Base-by-base conservation (phyloP, 2,329 filamentous ascomycete genomes). In the Botryotinia calthae region DNA sequence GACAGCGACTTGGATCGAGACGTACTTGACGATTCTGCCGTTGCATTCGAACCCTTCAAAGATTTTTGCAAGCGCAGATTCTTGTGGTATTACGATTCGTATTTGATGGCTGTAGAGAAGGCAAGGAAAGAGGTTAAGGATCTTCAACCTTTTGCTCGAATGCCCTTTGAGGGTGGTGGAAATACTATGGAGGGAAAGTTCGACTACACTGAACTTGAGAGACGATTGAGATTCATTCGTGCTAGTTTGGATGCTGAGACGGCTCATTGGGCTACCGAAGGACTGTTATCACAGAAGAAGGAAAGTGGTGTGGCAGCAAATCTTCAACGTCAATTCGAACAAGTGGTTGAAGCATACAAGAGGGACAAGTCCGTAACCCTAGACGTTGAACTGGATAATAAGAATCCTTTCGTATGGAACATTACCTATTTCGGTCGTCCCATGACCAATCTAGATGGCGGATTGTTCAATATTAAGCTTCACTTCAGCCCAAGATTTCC, bases 11-110 rank as follows among this genome's bases (percentile, higher is more conserved):
- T 69, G 1, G 77, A 76, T 16, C 10, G 44, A 44, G 74, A 76
- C 16, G 67, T 70, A 20, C 73, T 74, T 37, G 82, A 88, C 22
- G 89, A 91, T 58, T 80, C 82, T 0, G 82, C 79, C 12, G 79
- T 88, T 1, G 86, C 88, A 0, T 97, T 94, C 81, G 92, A 97
- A 76, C 93, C 94, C 0, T 98, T 98, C 84, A 91, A 90, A 76
- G 95, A 98, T 79, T 85, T 97, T 8, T 93, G 92, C 86, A 98
- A 98, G 82, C 90, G 92, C 54, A 90, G 95, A 1, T 98, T 98
- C 80, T 84, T 98, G 22, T 98, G 96, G 96, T 98, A 98, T 83
- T 97, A 93, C 81, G 92, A 97, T 76, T 92, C 92, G 4, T 98
- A 98, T 79, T 84, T 96, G 34, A 84, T 87, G 5, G 87, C 91